These are phyloP conservation scores for Heimioporus sp. DNA, from an alignment of 768 basidiomycete genomes.

Conservation along the genomic window DNA sequence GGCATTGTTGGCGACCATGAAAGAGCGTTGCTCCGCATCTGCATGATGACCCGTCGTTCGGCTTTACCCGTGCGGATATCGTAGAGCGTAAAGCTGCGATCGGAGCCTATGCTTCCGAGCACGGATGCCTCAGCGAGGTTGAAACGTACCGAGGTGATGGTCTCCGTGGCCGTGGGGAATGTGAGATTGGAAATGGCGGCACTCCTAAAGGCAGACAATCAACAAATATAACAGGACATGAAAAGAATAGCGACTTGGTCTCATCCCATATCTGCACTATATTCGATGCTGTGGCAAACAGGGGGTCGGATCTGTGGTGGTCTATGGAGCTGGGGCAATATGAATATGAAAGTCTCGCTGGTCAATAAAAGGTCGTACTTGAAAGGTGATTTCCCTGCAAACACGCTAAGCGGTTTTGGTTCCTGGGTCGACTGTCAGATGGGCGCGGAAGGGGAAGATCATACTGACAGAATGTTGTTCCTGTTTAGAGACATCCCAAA, in stretches of 20 bases:
- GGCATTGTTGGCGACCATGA: conserved; percentile 97
- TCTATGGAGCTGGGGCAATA: conserved; percentile 71
- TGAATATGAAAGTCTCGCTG: not conserved
- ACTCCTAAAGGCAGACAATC: conserved; percentile 47
- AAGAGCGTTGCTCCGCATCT: conserved; percentile 88
- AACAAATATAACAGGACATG: not conserved
- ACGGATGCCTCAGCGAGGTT: conserved; percentile 93
- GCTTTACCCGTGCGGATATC: conserved; percentile 97
- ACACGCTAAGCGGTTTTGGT: conserved; percentile 70
- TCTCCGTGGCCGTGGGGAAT: conserved; percentile 86
- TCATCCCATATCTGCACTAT: conserved; percentile 98
- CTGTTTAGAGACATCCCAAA: conserved; percentile 59
- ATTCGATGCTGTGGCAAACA: conserved; percentile 93
- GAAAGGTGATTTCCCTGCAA: conserved; percentile 85
- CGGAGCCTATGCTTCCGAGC: conserved; percentile 92
- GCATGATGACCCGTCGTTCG: conserved; percentile 87
- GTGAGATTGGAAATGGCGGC: conserved; percentile 84
- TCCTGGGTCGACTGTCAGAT: conserved; percentile 18
- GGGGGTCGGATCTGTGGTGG: conserved; percentile 84
- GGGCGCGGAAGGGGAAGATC: not conserved
- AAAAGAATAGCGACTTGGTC: conserved; percentile 57
- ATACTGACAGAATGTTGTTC: conserved; percentile 40
- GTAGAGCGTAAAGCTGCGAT: conserved; percentile 93
- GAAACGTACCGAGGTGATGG: conserved; percentile 84
- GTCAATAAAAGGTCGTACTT: conserved; percentile 54